Percentiles rank a stretch among this genome's conserved stretches.
Conservation (phyloP, 371 early-diverging fungal species). For the Rhizopus stolonifer region DNA sequence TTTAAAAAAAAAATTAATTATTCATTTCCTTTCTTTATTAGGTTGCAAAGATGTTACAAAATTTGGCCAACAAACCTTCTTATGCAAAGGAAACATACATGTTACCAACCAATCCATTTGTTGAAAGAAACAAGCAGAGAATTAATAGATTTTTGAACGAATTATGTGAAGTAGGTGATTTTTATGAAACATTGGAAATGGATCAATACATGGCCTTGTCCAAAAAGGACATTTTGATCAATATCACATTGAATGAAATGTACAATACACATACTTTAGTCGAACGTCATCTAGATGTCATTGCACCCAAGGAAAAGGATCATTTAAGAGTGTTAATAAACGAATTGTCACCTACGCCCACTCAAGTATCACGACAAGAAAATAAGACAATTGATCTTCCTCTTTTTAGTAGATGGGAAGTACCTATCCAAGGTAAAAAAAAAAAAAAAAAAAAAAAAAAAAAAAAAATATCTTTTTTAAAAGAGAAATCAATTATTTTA, state of each 20-base stretch:
- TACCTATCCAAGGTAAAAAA: slow-evolving; percentile 66
- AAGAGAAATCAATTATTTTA: too few species aligned
- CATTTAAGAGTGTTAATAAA: slow-evolving; percentile 74
- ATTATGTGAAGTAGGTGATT: slow-evolving; percentile 91
- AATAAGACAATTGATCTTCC: slow-evolving; percentile 80
- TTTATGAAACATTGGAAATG: slow-evolving; percentile 93
- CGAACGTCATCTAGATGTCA: slow-evolving; percentile 72
- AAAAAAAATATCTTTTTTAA: too few species aligned
- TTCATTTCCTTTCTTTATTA: slow-evolving; percentile 25
- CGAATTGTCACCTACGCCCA: slow-evolving; percentile 75
- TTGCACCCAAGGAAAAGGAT: slow-evolving; percentile 77
- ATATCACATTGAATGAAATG: slow-evolving; percentile 89
- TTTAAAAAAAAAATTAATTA: slow-evolving; percentile 10
- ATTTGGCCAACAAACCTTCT: slow-evolving; percentile 89
- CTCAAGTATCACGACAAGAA: slow-evolving; percentile 76
- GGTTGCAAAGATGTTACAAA: slow-evolving; percentile 91
- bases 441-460: slow-evolving; percentile 1
- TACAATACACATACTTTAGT: slow-evolving; percentile 85
- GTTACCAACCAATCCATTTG: slow-evolving; percentile 81
- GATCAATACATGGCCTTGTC: slow-evolving; percentile 94
- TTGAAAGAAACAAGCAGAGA: slow-evolving; percentile 80
- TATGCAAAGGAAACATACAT: slow-evolving; percentile 91
- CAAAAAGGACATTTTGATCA: slow-evolving; percentile 81
- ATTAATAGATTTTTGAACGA: slow-evolving; percentile 85
- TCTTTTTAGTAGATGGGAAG: slow-evolving; percentile 89